Base-by-base conservation (phyloP, 768 basidiomycete species). In the Suillus occidentalis region DNA sequence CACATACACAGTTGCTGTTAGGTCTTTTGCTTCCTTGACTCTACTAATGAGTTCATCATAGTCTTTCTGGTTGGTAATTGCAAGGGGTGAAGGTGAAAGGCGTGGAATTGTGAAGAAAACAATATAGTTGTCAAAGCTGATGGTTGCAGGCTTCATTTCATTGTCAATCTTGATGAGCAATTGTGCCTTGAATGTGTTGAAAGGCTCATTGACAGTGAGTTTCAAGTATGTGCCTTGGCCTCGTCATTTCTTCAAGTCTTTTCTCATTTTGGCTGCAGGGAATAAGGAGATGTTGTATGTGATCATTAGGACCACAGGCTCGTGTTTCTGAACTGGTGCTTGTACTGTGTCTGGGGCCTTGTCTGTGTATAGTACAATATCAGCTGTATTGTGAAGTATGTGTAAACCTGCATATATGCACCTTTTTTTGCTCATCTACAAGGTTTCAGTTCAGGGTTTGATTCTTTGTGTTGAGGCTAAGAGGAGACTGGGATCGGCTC, bases 391-490 rank as follows among this genome's bases (percentile, higher is more conserved):
- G 40, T 40, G 13, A 34, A 1, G 47, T 31, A 31, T 8, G 10
- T 52, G 22, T 34, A 47, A 50, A 62, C 13, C 40, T 36, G 49
- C 7, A 62, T 62, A 62, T 62, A 62, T 62, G 61, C 61, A 53
- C 61, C 43, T 31, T 62, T 62, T 62, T 39, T 62, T 62, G 37
- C 42, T n/a, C 9, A 5, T 40, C 45, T 60, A 60, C 37, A 3
- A 42, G 40, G 40, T 42, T 42, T 42, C 5, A 13, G 40, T 42
- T 42, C 40, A 42, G 40, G 40, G 40, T 42, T 16, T 5, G 13
- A 14, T 42, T 2, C 40, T 42, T 13, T 42, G 14, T 42, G 34
- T 34, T 34, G 34, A 7, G 34, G 40, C 40, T 42, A 14, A 42
- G 40, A 42, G 40, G 40, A 4, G 40, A 42, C 40, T 42, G 40